Evolutionary conservation across 2,329 filamentous ascomycete genomes (phyloP).

Genomic region (Colletotrichum melonis): DNA sequence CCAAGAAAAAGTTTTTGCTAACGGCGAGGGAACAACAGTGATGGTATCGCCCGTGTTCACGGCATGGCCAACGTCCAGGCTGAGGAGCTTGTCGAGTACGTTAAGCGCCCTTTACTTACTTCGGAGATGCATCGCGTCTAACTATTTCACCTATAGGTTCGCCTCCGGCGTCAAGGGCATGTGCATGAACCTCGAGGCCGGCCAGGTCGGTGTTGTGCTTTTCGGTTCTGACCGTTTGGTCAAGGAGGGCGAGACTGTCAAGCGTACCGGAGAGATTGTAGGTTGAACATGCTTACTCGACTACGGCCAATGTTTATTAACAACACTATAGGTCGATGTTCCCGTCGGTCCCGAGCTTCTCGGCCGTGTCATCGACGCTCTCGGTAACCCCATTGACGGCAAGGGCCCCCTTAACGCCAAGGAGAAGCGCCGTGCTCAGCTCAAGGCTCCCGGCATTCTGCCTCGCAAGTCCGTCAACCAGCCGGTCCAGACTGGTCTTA

Average conservation of each 20-base stretch:
- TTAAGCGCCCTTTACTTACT: conserved; percentile 45
- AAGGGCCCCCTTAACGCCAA: conserved; percentile 96
- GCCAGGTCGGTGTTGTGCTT: conserved; percentile 99
- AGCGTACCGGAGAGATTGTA: conserved; percentile 99
- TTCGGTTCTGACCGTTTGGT: conserved; percentile 99
- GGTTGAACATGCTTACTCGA: conserved; percentile 52
- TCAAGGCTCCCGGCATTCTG: conserved; percentile 99
- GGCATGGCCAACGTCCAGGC: conserved; percentile 99
- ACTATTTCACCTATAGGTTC: conserved; percentile 72
- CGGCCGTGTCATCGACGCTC: conserved; percentile 97
- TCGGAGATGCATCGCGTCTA: conserved; percentile 24
- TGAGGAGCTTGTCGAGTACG: conserved; percentile 99
- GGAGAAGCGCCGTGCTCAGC: conserved; percentile 94
- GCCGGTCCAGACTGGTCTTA: conserved; percentile 99
- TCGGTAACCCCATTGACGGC: conserved; percentile 99
- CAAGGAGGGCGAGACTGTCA: conserved; percentile 99
- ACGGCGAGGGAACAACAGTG: conserved; percentile 67
- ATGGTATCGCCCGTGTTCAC: conserved; percentile 99
- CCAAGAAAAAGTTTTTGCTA: conserved; percentile 26
- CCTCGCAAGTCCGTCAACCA: conserved; percentile 97
- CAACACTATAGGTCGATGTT: conserved; percentile 81
- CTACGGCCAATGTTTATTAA: conserved; percentile 39
- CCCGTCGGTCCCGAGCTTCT: conserved; percentile 93
- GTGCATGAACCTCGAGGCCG: conserved; percentile 99
- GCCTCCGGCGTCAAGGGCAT: conserved; percentile 99